Percentiles rank a stretch among this genome's conserved stretches.
phyloP scores from a whole-genome alignment of 1,284 basidiomycete species.

The Phellinidium pouzarii region DNA sequence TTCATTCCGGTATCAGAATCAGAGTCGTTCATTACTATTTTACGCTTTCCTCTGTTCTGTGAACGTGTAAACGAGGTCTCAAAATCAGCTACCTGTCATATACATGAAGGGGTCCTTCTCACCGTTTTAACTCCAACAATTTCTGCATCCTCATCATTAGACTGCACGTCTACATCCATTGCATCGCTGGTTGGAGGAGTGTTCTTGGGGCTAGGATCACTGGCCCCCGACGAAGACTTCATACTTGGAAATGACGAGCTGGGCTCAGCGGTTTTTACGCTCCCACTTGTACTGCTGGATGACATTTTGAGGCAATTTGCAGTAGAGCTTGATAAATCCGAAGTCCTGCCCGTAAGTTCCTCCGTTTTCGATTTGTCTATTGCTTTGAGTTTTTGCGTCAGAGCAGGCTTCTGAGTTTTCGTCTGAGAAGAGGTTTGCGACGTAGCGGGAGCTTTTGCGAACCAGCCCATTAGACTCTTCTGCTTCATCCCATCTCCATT shows the following conservation, averaged over 20 bases:
- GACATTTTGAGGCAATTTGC: slow-evolving; percentile 34
- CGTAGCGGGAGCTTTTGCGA: slow-evolving; percentile 35
- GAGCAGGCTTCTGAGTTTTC: slow-evolving; percentile 14
- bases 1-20: slow-evolving; percentile 46
- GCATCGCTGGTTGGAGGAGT: slow-evolving; percentile 72
- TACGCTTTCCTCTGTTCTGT: slow-evolving; percentile 49
- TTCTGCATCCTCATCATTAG: slow-evolving; percentile 36
- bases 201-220: slow-evolving; percentile 28
- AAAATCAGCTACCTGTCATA: not conserved
- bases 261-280: not conserved
- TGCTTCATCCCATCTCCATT: slow-evolving; percentile 43
- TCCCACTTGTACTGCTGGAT: slow-evolving; percentile 23
- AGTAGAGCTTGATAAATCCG: slow-evolving; percentile 26
- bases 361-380: slow-evolving; percentile 24
- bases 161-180: slow-evolving; percentile 66
- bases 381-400: slow-evolving; percentile 12
- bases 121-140: slow-evolving; percentile 28
- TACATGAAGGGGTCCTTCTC: slow-evolving; percentile 19
- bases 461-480: slow-evolving; percentile 68
- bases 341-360: slow-evolving; percentile 26
- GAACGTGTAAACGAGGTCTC: not conserved
- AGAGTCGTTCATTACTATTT: slow-evolving; percentile 60
- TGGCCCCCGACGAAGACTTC: slow-evolving; percentile 21
- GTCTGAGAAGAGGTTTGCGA: slow-evolving; percentile 2
- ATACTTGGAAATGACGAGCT: slow-evolving; percentile 18